phyloP scores from a whole-genome alignment of 306 rosid genomes.

The Canavalia ensiformis region DNA sequence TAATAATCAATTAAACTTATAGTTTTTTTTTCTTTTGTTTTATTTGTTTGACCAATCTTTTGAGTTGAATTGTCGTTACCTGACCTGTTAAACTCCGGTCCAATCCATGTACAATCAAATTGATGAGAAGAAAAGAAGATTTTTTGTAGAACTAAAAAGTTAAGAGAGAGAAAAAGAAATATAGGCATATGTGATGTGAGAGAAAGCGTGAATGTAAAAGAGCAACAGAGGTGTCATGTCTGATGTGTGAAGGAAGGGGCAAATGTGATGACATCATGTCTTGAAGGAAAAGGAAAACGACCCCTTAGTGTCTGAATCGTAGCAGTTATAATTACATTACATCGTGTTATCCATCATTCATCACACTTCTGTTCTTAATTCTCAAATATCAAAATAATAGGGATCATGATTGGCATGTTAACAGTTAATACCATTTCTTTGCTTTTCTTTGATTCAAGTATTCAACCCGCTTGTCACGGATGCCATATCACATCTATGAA shows the following conservation, averaged over 20 bases:
- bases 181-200: not conserved
- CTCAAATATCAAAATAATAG: not conserved
- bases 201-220: not conserved
- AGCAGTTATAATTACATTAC: slow-evolving; percentile 1
- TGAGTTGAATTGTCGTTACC: not conserved
- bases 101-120: no score
- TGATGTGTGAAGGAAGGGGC: no score
- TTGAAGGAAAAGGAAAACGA: no score
- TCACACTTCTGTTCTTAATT: not conserved
- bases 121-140: not conserved
- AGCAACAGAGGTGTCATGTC: not conserved
- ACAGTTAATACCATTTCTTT: no score
- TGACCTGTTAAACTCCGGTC: not conserved
- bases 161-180: not conserved
- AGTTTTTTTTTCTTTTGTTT: no score
- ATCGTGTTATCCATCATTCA: slow-evolving; percentile 37
- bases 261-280: no score
- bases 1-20: not conserved
- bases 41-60: not conserved
- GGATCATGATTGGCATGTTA: no score
- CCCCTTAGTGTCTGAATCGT: no score
- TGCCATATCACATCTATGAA: no score
- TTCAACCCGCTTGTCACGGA: no score
- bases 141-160: not conserved
- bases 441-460: no score